phyloP scores from a whole-genome alignment of 306 rosid species.

The Comarum palustre region DNA sequence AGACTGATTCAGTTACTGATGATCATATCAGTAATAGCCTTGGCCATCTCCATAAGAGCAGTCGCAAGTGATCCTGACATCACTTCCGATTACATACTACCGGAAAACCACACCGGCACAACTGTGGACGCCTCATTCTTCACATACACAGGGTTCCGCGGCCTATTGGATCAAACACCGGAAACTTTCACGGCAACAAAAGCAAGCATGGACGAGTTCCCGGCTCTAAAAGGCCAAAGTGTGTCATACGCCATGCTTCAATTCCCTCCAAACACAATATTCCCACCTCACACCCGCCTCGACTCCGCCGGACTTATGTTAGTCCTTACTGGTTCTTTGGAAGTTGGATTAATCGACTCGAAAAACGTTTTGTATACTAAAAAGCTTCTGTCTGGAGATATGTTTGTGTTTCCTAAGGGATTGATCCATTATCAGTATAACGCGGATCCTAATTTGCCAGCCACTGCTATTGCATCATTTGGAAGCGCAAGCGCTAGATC shows the following conservation, averaged over 20 bases:
- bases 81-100: constrained; percentile 9
- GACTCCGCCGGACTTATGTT: constrained; percentile 34
- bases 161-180: not conserved
- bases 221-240: constrained; percentile 23
- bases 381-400: constrained; percentile 29
- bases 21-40: not conserved
- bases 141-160: constrained; percentile 25
- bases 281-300: constrained; percentile 32
- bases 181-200: constrained; percentile 19
- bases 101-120: not conserved
- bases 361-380: constrained; percentile 14
- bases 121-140: constrained; percentile 9
- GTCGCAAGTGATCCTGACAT: constrained; percentile 13
- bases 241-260: constrained; percentile 25
- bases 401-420: constrained; percentile 40
- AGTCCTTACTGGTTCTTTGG: constrained; percentile 22
- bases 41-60: not conserved
- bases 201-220: constrained; percentile 16
- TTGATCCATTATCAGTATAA: constrained; percentile 41
- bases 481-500: constrained; percentile 40
- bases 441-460: not conserved
- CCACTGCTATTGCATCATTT: constrained; percentile 32
- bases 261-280: constrained; percentile 8
- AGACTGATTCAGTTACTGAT: not conserved
- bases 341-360: constrained; percentile 36